A percentile compares a stretch with the other conserved stretches of the same genome.
Evolutionary conservation across 2,329 filamentous ascomycete species (phyloP).

Genomic region (Penicillium rolfsii): DNA sequence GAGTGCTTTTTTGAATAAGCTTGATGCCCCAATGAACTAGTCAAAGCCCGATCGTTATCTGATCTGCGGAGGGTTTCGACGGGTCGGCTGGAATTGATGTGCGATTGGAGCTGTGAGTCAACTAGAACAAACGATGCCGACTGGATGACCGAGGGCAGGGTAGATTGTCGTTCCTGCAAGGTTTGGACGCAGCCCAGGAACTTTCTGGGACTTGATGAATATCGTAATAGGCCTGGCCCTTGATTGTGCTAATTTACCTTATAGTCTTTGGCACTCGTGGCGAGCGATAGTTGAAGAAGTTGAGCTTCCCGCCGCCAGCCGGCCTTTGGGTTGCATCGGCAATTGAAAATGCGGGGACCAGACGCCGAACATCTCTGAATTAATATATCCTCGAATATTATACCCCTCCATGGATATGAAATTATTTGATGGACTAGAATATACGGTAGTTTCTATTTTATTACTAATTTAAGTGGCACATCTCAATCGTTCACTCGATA

Average conservation of each 20-base stretch:
- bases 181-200: not conserved
- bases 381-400: not conserved
- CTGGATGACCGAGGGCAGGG: not conserved
- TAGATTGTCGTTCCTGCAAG: not conserved
- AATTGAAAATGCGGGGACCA: not conserved
- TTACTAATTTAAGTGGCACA: not conserved
- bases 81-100: not conserved
- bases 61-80: not conserved
- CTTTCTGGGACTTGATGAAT: not conserved
- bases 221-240: not conserved
- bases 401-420: not conserved
- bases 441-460: not conserved
- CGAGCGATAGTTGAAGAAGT: not conserved
- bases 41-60: not conserved
- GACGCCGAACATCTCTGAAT: not conserved
- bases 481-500: not conserved
- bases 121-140: not conserved
- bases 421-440: not conserved
- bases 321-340: not conserved
- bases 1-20: not conserved
- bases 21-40: not conserved
- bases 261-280: not conserved
- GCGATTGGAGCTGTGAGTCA: not conserved
- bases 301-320: not conserved
- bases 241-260: not conserved